phyloP scores from a whole-genome alignment of 768 basidiomycete genomes.

The Saitozyma sp. region DNA sequence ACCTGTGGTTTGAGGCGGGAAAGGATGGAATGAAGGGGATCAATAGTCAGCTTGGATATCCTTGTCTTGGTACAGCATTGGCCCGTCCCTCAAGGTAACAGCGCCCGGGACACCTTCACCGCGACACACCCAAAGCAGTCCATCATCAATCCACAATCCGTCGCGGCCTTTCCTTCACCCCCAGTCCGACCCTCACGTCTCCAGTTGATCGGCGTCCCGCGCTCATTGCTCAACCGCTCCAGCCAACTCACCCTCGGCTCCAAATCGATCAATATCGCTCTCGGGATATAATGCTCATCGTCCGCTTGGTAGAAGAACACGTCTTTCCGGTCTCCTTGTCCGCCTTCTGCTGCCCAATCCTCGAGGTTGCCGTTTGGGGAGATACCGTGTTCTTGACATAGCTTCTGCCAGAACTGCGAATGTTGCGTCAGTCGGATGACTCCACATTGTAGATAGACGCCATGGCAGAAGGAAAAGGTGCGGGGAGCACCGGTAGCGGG shows the following conservation, averaged over 20 bases:
- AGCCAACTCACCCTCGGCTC: slow-evolving; percentile 78
- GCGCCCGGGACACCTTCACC: no score
- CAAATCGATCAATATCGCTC: slow-evolving; percentile 87
- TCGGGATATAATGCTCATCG: slow-evolving; percentile 97
- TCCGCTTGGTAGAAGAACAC: slow-evolving; percentile 99
- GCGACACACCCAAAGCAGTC: not conserved
- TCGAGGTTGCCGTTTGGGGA: slow-evolving; percentile 92
- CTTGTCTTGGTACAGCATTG: not conserved
- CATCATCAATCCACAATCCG: not conserved
- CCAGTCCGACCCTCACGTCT: not conserved
- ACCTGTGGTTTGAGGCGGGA: slow-evolving; percentile 61
- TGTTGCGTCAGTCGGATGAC: no score
- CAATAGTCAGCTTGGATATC: not conserved
- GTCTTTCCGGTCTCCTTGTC: slow-evolving; percentile 81
- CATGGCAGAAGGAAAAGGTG: not conserved
- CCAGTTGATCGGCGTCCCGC: no score
- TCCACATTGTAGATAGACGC: slow-evolving; percentile 1
- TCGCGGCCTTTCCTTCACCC: not conserved
- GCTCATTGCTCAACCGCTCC: no score
- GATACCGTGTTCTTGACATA: slow-evolving; percentile 98
- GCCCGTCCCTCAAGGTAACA: not conserved
- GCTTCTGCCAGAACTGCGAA: slow-evolving; percentile 85
- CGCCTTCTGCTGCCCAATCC: slow-evolving; percentile 93
- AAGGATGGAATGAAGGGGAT: not conserved
- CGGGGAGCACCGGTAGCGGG: no score